Percentiles rank a stretch among this genome's conserved stretches.
These are phyloP conservation scores for Monosporascus sp. DNA, from an alignment of 2,329 filamentous ascomycete species.

Conservation along the genomic window DNA sequence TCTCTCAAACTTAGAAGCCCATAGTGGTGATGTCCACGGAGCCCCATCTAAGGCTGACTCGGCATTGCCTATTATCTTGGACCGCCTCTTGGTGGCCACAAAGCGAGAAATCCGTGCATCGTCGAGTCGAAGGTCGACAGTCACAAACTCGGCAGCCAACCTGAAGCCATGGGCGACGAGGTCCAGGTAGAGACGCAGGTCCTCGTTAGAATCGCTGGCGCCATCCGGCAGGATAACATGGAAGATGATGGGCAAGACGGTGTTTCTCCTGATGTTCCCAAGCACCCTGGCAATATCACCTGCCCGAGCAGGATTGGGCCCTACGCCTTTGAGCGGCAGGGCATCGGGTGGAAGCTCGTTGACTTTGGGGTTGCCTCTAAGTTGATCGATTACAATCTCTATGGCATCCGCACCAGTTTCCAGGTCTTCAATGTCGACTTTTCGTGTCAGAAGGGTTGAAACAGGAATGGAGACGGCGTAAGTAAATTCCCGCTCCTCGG, in stretches of 20 bases:
- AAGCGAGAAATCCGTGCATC: constrained; percentile 45
- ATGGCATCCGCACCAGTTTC: constrained; percentile 64
- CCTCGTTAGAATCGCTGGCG: constrained; percentile 15
- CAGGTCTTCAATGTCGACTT: constrained; percentile 57
- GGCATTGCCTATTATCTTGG: constrained; percentile 57
- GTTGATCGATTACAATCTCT: constrained; percentile 47
- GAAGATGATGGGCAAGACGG: constrained; percentile 54
- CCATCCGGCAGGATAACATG: constrained; percentile 37
- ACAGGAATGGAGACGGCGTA: constrained; percentile 60
- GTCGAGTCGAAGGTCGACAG: constrained; percentile 55
- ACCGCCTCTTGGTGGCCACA: constrained; percentile 44
- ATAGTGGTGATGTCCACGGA: constrained; percentile 52
- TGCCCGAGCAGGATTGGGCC: constrained; percentile 27
- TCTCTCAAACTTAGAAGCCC: constrained; percentile 51
- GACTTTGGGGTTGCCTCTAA: too few species aligned
- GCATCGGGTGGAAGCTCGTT: too few species aligned
- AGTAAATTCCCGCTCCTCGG: constrained; percentile 58
- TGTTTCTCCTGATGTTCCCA: constrained; percentile 56
- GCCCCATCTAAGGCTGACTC: constrained; percentile 33
- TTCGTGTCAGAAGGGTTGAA: constrained; percentile 46
- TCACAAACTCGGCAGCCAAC: constrained; percentile 57
- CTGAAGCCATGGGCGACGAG: constrained; percentile 55
- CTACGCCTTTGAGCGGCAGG: too few species aligned
- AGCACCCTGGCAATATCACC: constrained; percentile 52
- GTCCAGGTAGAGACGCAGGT: constrained; percentile 42